Base-by-base conservation (phyloP, 768 basidiomycete species). In the Mycena alexandri region DNA sequence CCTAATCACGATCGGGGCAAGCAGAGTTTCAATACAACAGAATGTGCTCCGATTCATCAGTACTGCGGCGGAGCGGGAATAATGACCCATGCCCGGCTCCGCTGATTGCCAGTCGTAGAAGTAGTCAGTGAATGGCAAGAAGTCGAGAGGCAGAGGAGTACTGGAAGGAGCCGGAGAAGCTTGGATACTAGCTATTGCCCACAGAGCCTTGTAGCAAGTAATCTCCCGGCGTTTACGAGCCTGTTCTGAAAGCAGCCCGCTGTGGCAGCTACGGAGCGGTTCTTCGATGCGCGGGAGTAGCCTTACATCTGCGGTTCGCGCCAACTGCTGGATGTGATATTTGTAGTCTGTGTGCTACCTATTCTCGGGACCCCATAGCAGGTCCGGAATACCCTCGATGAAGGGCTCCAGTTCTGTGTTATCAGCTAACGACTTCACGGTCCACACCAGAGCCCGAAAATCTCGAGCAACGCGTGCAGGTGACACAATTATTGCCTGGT, bases 351-450 rank as follows among this genome's bases (percentile, higher is more conserved):
- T n/a, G 25, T 36, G 14, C 1, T 38, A 41, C 11, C 61, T 3
- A 13, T 3, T 9, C 10, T 6, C 3, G 3, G 65, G 58, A 22
- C 57, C 58, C 65, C 65, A 66, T 6, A 66, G 21, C 8, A 48
- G 42, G 21, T 66, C 57, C 3, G 51, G 58, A 14, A 65, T 42
- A 7, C 22, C 50, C 41, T 65, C 64, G 24, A 65, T 48, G 19
- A 65, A 65, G 24, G 62, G 56, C 25, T 50, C 64, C 17, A 61
- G 64, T 48, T 65, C 64, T 5, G 8, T 11, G 33, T 65, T 56
- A 24, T 65, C 64, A 2, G 57, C 38, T 36, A 65, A 21, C 4
- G 56, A 59, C 22, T 36, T 41, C 19, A 53, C 19, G 8, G 50
- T 53, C 61, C 61, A 63, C 5, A 41, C 24, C 21, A 63, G 38